phyloP scores from a whole-genome alignment of 768 basidiomycete species.

The Piloderma croceum region DNA sequence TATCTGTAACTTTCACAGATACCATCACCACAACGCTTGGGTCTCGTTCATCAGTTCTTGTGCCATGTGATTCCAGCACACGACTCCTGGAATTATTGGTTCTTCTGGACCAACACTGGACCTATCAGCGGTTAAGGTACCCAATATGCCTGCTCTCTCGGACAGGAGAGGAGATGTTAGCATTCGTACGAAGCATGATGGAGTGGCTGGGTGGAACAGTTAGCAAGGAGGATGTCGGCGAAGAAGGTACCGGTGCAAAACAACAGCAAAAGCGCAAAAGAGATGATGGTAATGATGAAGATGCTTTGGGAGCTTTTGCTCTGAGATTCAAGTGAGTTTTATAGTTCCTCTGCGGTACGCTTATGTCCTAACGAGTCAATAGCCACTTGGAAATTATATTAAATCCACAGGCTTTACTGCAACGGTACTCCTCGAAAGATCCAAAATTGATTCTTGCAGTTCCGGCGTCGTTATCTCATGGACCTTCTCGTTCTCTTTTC shows the following conservation, averaged over 20 bases:
- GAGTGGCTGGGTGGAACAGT: conserved; percentile 98
- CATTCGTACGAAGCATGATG: conserved; percentile 94
- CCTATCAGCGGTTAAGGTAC: conserved; percentile 73
- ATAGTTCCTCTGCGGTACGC: not conserved
- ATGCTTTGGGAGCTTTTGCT: conserved; percentile 78
- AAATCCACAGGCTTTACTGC: conserved; percentile 71
- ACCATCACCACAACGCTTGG: conserved; percentile 83
- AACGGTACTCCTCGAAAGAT: conserved; percentile 78
- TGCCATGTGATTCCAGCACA: conserved; percentile 92
- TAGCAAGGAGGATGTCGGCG: conserved; percentile 86
- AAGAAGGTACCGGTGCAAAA: conserved; percentile 56
- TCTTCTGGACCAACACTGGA: conserved; percentile 96
- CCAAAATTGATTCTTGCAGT: conserved; percentile 94
- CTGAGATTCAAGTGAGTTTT: conserved; percentile 79
- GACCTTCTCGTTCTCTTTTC: conserved; percentile 83
- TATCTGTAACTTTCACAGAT: conserved; percentile 42
- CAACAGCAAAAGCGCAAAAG: conserved; percentile 47
- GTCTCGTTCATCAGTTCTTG: conserved; percentile 73
- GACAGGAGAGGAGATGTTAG: conserved; percentile 89
- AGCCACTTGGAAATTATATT: conserved; percentile 93
- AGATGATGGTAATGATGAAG: conserved; percentile 74
- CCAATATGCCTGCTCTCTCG: conserved; percentile 93
- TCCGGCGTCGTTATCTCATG: conserved; percentile 89
- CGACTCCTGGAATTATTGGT: conserved; percentile 95
- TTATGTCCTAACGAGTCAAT: not conserved